Evolutionary conservation across 2,329 filamentous ascomycete species (phyloP).

Genomic region (Aspergillus eucalypticola): DNA sequence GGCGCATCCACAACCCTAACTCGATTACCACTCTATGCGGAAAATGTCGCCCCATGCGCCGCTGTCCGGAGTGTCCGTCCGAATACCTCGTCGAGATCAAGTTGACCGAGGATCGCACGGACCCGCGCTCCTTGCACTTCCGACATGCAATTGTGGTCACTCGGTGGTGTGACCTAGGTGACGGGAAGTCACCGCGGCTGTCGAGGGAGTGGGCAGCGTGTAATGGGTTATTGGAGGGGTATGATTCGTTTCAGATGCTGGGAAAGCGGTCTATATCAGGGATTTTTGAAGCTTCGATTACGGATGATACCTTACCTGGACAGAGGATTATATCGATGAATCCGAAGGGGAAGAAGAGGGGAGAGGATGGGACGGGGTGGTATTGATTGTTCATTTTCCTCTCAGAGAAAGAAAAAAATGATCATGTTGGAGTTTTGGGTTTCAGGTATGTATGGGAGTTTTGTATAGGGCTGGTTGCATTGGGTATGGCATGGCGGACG

Average conservation of each 20-base stretch:
- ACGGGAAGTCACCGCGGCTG: slow-evolving; percentile 51
- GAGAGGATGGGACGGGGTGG: slow-evolving; percentile 60
- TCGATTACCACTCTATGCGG: slow-evolving; percentile 54
- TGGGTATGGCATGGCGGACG: not conserved
- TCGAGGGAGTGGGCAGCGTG: slow-evolving; percentile 59
- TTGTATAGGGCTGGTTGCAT: not conserved
- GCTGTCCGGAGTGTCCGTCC: slow-evolving; percentile 63
- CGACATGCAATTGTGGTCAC: slow-evolving; percentile 63
- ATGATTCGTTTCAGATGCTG: slow-evolving; percentile 56
- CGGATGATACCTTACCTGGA: slow-evolving; percentile 56
- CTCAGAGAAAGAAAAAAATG: not conserved
- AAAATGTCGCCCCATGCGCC: slow-evolving; percentile 59
- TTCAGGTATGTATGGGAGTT: not conserved
- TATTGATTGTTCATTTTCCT: slow-evolving; percentile 47
- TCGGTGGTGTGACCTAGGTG: slow-evolving; percentile 62
- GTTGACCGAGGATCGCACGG: slow-evolving; percentile 56
- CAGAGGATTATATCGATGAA: slow-evolving; percentile 61
- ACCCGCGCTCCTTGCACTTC: slow-evolving; percentile 48
- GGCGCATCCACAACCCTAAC: slow-evolving; percentile 35
- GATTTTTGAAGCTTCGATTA: slow-evolving; percentile 59
- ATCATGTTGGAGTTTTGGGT: not conserved
- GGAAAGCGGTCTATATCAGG: slow-evolving; percentile 59
- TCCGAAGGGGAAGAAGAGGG: slow-evolving; percentile 54
- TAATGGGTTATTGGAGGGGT: slow-evolving; percentile 49
- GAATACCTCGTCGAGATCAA: slow-evolving; percentile 64